Conservation (phyloP, 2,329 filamentous ascomycete species). For the Colletotrichum sp. region DNA sequence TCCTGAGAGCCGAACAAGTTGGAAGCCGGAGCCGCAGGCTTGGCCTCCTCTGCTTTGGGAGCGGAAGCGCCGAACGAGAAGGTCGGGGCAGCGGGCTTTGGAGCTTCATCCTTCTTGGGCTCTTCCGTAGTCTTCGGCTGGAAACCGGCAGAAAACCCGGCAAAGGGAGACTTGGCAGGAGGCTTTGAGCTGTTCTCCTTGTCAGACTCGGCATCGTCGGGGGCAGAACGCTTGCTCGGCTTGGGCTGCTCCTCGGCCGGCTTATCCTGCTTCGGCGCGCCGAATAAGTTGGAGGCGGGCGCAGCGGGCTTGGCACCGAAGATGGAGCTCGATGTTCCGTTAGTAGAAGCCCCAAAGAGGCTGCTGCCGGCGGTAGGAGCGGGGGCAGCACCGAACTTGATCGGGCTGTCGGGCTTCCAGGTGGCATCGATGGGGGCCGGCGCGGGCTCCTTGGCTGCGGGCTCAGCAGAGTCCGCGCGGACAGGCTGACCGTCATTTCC, state of each 20-base stretch:
- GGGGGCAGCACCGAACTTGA: constrained; percentile 55
- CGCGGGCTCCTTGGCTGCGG: constrained; percentile 34
- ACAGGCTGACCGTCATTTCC: constrained; percentile 55
- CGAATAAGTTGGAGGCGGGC: constrained; percentile 38
- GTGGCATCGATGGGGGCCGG: constrained; percentile 45
- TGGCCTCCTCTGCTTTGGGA: constrained; percentile 14
- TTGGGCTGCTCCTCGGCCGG: constrained; percentile 29
- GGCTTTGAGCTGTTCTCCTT: constrained; percentile 48
- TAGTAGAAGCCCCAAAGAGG: constrained; percentile 25
- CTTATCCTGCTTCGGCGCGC: constrained; percentile 36
- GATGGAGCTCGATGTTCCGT: constrained; percentile 34
- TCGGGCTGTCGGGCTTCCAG: constrained; percentile 55
- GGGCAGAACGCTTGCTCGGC: constrained; percentile 21
- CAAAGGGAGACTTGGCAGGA: constrained; percentile 33
- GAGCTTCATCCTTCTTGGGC: constrained; percentile 12
- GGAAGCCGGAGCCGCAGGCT: constrained; percentile 25
- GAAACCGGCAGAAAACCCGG: constrained; percentile 35
- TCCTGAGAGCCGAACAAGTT: constrained; percentile 27
- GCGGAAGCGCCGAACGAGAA: constrained; percentile 21
- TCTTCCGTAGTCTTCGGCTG: constrained; percentile 33
- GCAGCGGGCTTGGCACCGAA: constrained; percentile 42
- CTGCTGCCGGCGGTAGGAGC: constrained; percentile 25
- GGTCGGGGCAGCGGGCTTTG: constrained; percentile 12
- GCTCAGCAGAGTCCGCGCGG: constrained; percentile 35
- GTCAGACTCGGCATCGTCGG: constrained; percentile 43